Conservation (phyloP, 768 basidiomycete species). For the Wakefieldia striispora region DNA sequence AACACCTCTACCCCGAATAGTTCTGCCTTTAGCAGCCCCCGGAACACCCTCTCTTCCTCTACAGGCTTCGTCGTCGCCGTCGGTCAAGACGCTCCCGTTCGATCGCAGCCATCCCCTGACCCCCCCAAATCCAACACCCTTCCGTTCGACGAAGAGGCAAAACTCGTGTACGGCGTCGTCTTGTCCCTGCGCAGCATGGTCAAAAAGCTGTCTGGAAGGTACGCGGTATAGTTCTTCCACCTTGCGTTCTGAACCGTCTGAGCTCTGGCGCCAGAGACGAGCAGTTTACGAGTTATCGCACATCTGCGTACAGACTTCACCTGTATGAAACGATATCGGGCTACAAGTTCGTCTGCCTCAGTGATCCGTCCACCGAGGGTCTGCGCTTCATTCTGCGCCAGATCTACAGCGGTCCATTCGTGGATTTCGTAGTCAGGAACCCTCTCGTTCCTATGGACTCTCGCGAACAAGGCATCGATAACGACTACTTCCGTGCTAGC, state of each 20-base stretch:
- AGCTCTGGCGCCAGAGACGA: slow-evolving; percentile 61
- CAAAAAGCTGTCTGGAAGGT: slow-evolving; percentile 87
- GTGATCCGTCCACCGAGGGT: slow-evolving; percentile 81
- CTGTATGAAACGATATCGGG: slow-evolving; percentile 88
- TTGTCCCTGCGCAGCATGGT: slow-evolving; percentile 91
- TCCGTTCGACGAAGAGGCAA: slow-evolving; percentile 95
- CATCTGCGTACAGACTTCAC: slow-evolving; percentile 91
- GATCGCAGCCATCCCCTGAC: slow-evolving; percentile 8
- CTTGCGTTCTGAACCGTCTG: not conserved
- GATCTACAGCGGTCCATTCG: slow-evolving; percentile 89
- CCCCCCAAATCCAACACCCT: slow-evolving; percentile 49
- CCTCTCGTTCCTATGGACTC: slow-evolving; percentile 86
- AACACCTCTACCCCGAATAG: slow-evolving; percentile 31
- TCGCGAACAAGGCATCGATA: slow-evolving; percentile 82
- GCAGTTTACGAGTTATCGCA: slow-evolving; percentile 86
- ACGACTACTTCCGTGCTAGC: slow-evolving; percentile 83
- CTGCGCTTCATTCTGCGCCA: slow-evolving; percentile 81
- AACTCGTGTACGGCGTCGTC: slow-evolving; percentile 95
- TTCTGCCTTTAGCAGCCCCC: slow-evolving; percentile 52
- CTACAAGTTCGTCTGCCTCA: slow-evolving; percentile 94
- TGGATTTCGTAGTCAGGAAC: slow-evolving; percentile 92
- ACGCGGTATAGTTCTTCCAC: slow-evolving; percentile 4
- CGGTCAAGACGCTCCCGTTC: slow-evolving; percentile 41
- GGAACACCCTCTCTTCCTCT: slow-evolving; percentile 62
- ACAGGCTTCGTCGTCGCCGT: slow-evolving; percentile 71